A percentile compares a stretch with the other conserved stretches of the same genome.
These are phyloP conservation scores for Glonium stellatum DNA, from an alignment of 495 filamentous ascomycete genomes.

Conservation along the genomic window DNA sequence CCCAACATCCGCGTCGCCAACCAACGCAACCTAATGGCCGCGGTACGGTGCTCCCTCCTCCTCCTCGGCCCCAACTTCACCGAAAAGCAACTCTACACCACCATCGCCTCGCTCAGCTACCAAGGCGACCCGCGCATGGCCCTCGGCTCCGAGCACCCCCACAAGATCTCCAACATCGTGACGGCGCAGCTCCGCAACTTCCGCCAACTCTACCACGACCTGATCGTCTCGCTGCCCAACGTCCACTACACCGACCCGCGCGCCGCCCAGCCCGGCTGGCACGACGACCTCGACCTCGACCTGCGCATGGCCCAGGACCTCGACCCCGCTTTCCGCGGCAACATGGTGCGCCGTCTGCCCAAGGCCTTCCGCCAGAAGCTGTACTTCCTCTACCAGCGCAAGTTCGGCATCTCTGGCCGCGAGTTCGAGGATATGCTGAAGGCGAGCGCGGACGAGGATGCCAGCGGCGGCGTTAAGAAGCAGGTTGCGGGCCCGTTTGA, in stretches of 20 bases:
- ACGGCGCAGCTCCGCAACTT: constrained; percentile 85
- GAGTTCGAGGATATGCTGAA: constrained; percentile 87
- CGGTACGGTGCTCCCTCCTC: constrained; percentile 79
- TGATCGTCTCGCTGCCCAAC: constrained; percentile 86
- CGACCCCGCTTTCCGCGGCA: constrained; percentile 80
- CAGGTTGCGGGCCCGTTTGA: constrained; percentile 80
- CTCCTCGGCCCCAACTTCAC: constrained; percentile 77
- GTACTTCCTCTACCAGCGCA: constrained; percentile 89
- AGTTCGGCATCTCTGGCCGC: constrained; percentile 71
- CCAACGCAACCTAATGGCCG: constrained; percentile 89
- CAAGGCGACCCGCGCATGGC: constrained; percentile 91
- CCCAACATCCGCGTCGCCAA: constrained; percentile 85
- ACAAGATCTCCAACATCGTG: constrained; percentile 91
- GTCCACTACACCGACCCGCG: constrained; percentile 68
- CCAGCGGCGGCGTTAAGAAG: constrained; percentile 54
- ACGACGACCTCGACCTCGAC: constrained; percentile 41
- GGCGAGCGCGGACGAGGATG: constrained; percentile 60
- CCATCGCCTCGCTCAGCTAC: constrained; percentile 87
- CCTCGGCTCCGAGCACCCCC: constrained; percentile 78
- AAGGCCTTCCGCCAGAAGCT: constrained; percentile 79
- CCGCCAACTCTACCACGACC: constrained; percentile 76
- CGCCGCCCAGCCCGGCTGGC: constrained; percentile 35
- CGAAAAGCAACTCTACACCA: constrained; percentile 79
- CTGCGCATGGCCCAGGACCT: constrained; percentile 73
- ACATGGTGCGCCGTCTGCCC: constrained; percentile 91